Evolutionary conservation across 768 basidiomycete genomes (phyloP).

Genomic region (Aureoboletus auriporus): DNA sequence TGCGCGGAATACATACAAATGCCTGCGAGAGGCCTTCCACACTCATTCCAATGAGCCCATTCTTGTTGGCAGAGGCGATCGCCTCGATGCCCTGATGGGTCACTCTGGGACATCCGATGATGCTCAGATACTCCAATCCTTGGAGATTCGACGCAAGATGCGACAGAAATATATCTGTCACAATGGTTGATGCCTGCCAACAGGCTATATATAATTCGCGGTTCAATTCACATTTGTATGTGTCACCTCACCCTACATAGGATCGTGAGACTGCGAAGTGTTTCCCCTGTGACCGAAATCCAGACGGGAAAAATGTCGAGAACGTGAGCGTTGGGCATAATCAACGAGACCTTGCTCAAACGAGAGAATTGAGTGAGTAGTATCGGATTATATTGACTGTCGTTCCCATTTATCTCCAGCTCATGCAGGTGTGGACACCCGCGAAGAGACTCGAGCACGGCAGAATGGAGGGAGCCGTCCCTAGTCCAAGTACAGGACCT

Average conservation of each 20-base stretch:
- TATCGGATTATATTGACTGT: conserved; percentile 43
- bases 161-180: conserved; percentile 56
- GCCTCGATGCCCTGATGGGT: conserved; percentile 57
- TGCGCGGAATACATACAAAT: conserved; percentile 44
- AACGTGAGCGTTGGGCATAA: conserved; percentile 67
- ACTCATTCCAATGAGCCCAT: conserved; percentile 49
- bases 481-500: conserved; percentile 74
- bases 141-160: conserved; percentile 45
- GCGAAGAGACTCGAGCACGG: conserved; percentile 52
- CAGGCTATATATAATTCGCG: not conserved
- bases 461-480: conserved; percentile 64
- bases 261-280: conserved; percentile 55
- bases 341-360: conserved; percentile 57
- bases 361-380: conserved; percentile 48
- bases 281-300: conserved; percentile 41
- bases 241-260: conserved; percentile 58
- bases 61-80: conserved; percentile 41
- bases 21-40: conserved; percentile 59
- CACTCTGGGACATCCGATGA: conserved; percentile 68
- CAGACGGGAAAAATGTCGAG: conserved; percentile 48
- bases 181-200: conserved; percentile 47
- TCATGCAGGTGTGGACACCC: conserved; percentile 41
- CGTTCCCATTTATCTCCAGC: conserved; percentile 71
- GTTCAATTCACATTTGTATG: not conserved
- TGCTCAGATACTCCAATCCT: conserved; percentile 51